Percentiles rank a stretch among this genome's conserved stretches.
phyloP scores from a whole-genome alignment of 2,329 filamentous ascomycete species.

The Hypomyces rosellus region DNA sequence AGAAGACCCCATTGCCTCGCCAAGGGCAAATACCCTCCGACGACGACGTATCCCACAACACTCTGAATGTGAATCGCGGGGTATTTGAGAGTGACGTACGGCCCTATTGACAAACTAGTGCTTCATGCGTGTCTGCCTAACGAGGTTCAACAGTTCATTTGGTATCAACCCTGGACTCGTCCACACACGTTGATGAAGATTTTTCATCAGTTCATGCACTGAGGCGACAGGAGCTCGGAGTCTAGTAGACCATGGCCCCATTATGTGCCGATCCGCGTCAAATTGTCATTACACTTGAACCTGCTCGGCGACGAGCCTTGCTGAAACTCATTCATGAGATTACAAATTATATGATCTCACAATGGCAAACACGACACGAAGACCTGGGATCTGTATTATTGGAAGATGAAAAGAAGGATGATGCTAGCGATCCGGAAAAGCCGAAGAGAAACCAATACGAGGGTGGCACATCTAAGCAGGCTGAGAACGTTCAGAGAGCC shows the following conservation, averaged over 20 bases:
- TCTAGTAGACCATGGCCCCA: slow-evolving; percentile 41
- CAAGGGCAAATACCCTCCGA: too few species aligned
- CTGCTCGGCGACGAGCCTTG: slow-evolving; percentile 44
- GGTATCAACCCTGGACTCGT: too few species aligned
- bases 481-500: slow-evolving; percentile 36
- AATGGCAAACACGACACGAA: slow-evolving; percentile 37
- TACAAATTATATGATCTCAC: slow-evolving; percentile 46
- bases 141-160: neutral
- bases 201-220: neutral
- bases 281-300: slow-evolving; percentile 48
- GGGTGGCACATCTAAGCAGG: slow-evolving; percentile 16
- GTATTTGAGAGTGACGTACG: too few species aligned
- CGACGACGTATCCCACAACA: too few species aligned
- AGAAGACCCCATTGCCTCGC: too few species aligned
- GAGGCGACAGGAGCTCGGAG: neutral
- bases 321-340: slow-evolving; percentile 46
- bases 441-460: neutral
- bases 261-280: slow-evolving; percentile 49
- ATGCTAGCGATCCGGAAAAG: neutral
- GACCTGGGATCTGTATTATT: slow-evolving; percentile 23
- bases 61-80: too few species aligned
- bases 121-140: neutral
- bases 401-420: slow-evolving; percentile 7
- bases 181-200: too few species aligned
- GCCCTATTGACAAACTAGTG: too few species aligned